Evolutionary conservation across 257 asterid genomes (phyloP).

Genomic region (Penstemon newberryi): DNA sequence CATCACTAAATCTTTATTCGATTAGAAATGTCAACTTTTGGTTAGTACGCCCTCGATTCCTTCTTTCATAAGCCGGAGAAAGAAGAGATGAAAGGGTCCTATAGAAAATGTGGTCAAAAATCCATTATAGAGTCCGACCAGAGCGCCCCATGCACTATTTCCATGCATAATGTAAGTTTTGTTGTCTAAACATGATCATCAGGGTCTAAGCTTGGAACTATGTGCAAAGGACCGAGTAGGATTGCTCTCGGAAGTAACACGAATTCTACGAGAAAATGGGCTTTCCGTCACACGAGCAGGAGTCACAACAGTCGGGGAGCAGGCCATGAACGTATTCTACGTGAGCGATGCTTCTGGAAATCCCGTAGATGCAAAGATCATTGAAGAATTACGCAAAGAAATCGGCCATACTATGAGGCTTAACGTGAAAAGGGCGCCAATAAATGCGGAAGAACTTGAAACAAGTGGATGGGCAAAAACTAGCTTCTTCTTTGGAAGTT

Average conservation of each 20-base stretch:
- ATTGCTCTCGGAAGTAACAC: constrained; percentile 80
- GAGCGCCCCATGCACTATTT: too few species aligned
- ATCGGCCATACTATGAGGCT: constrained; percentile 86
- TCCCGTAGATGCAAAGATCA: constrained; percentile 64
- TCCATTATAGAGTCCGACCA: too few species aligned
- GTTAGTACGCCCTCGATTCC: too few species aligned
- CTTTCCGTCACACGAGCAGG: constrained; percentile 91
- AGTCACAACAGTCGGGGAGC: constrained; percentile 79
- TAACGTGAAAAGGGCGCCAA: constrained; percentile 67
- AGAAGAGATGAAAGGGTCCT: too few species aligned
- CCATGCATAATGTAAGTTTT: not conserved
- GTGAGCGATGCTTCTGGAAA: constrained; percentile 86
- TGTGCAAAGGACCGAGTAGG: constrained; percentile 98
- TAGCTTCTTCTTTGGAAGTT: constrained; percentile 81
- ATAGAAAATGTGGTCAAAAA: too few species aligned
- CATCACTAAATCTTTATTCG: too few species aligned
- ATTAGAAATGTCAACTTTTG: too few species aligned
- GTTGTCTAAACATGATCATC: constrained; percentile 24
- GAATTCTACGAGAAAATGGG: constrained; percentile 84
- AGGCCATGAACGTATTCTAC: constrained; percentile 77
- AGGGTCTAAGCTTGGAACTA: constrained; percentile 86
- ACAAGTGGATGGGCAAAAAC: constrained; percentile 70
- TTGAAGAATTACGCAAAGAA: constrained; percentile 72
- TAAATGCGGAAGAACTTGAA: constrained; percentile 46
- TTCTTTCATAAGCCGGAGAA: too few species aligned